These are phyloP conservation scores for Luzula sylvatica DNA, from an alignment of 176 grass and related monocot genomes.

Conservation along the genomic window DNA sequence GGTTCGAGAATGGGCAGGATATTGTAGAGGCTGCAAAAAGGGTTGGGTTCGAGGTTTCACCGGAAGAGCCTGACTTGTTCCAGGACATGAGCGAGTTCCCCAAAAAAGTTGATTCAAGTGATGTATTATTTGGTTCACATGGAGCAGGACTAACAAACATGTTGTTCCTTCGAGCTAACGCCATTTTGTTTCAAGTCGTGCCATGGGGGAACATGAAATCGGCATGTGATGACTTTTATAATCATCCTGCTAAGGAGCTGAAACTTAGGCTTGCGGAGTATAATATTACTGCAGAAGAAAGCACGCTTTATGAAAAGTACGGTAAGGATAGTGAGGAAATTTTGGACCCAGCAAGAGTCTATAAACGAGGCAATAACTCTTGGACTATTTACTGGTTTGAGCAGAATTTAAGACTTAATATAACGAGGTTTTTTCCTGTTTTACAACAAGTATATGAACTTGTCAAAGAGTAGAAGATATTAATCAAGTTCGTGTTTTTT, in stretches of 20 bases:
- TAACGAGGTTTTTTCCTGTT: slow-evolving; percentile 12
- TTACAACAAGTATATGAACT: slow-evolving; percentile 19
- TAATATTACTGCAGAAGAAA: slow-evolving; percentile 15
- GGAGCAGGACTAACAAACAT: slow-evolving; percentile 26
- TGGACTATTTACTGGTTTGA: slow-evolving; percentile 5
- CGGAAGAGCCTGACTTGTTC: not conserved
- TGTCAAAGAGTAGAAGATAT: slow-evolving; percentile 11
- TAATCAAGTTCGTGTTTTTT: too few relatives aligned
- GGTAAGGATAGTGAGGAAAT: slow-evolving; percentile 12
- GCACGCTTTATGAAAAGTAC: slow-evolving; percentile 8
- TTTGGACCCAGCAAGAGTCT: slow-evolving; percentile 1
- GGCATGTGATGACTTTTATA: slow-evolving; percentile 5
- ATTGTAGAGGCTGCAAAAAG: slow-evolving; percentile 8
- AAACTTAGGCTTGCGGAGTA: slow-evolving; percentile 11
- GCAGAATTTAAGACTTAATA: slow-evolving; percentile 22
- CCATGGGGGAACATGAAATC: slow-evolving; percentile 24
- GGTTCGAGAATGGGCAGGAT: slow-evolving; percentile 11
- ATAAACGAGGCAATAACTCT: slow-evolving; percentile 14
- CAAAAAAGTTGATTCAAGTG: slow-evolving; percentile 14
- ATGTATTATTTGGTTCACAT: slow-evolving; percentile 18
- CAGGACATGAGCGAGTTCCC: slow-evolving; percentile 12
- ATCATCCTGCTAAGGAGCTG: slow-evolving; percentile 21
- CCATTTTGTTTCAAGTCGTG: slow-evolving; percentile 15
- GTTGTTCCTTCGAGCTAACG: slow-evolving; percentile 29
- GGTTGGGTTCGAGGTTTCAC: slow-evolving; percentile 14